Evolutionary conservation across 2,329 filamentous ascomycete genomes (phyloP).

Genomic region (Pyrenophora teres): DNA sequence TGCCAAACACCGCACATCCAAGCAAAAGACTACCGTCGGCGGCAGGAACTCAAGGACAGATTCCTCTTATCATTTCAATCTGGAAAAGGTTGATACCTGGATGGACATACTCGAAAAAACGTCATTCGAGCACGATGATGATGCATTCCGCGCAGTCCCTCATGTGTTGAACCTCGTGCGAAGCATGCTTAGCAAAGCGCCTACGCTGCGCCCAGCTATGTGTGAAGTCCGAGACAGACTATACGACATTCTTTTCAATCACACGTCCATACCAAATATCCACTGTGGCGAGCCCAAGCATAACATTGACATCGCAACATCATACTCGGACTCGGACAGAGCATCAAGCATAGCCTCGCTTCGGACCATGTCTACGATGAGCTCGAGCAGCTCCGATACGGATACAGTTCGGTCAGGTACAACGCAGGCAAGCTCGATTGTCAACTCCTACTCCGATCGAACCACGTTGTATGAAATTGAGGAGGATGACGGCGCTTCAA

Average conservation of each 20-base stretch:
- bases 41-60: conserved; percentile 64
- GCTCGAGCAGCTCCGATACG: conserved; percentile 31
- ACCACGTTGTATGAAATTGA: conserved; percentile 37
- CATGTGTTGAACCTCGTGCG: conserved; percentile 49
- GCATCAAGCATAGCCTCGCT: conserved; percentile 37
- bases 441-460: conserved; percentile 40
- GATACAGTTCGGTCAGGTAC: conserved; percentile 38
- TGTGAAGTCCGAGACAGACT: conserved; percentile 49
- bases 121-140: conserved; percentile 50
- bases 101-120: conserved; percentile 65
- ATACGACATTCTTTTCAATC: conserved; percentile 36
- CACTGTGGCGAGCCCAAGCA: conserved; percentile 44
- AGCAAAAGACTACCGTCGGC: conserved; percentile 59
- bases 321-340: conserved; percentile 33
- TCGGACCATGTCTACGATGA: conserved; percentile 37
- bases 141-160: conserved; percentile 48
- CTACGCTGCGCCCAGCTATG: conserved; percentile 49
- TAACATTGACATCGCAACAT: conserved; percentile 31
- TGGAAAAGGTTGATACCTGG: conserved; percentile 71
- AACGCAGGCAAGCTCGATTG: conserved; percentile 35
- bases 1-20: conserved; percentile 66
- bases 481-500: conserved; percentile 38
- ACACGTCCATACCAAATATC: conserved; percentile 39
- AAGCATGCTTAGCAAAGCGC: conserved; percentile 50
- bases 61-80: conserved; percentile 73